These are phyloP conservation scores for Neopestalotiopsis rosae DNA, from an alignment of 2,329 filamentous ascomycete genomes.

Conservation along the genomic window DNA sequence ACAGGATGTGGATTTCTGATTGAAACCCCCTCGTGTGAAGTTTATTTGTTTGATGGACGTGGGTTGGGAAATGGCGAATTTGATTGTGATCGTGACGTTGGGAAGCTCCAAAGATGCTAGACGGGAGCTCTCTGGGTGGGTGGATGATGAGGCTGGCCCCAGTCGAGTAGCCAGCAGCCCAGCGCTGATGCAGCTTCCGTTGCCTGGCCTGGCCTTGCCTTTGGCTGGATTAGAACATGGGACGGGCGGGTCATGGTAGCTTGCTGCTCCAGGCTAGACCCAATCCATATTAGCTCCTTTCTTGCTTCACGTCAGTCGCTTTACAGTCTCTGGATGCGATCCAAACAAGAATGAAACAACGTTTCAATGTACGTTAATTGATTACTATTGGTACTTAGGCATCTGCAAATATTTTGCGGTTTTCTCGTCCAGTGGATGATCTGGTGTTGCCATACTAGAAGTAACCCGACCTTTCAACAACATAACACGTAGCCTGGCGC, in stretches of 20 bases:
- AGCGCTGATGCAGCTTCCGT: slow-evolving; percentile 22
- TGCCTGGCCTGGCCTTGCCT: slow-evolving; percentile 21
- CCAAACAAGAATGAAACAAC: too few relatives aligned
- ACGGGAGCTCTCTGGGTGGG: slow-evolving; percentile 10
- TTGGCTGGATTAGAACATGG: background rate
- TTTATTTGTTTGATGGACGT: background rate
- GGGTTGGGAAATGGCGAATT: background rate
- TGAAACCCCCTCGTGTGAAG: background rate
- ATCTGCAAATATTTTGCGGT: too few relatives aligned
- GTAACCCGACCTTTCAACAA: background rate
- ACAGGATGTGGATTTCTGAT: background rate
- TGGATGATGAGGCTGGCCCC: slow-evolving; percentile 13
- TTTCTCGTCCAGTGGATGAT: background rate
- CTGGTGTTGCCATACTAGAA: background rate
- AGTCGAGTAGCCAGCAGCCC: too few relatives aligned
- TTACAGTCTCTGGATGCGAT: background rate
- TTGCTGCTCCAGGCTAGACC: background rate
- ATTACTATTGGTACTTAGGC: too few relatives aligned
- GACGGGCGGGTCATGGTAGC: background rate
- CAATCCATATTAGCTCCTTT: background rate
- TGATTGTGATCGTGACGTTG: slow-evolving; percentile 3
- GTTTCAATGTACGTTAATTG: too few relatives aligned
- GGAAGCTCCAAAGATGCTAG: background rate
- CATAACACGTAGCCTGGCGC: background rate
- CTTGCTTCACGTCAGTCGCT: background rate